These are phyloP conservation scores for Pneumocystis carinii DNA, from an alignment of 1,139 yeast species.

Conservation along the genomic window DNA sequence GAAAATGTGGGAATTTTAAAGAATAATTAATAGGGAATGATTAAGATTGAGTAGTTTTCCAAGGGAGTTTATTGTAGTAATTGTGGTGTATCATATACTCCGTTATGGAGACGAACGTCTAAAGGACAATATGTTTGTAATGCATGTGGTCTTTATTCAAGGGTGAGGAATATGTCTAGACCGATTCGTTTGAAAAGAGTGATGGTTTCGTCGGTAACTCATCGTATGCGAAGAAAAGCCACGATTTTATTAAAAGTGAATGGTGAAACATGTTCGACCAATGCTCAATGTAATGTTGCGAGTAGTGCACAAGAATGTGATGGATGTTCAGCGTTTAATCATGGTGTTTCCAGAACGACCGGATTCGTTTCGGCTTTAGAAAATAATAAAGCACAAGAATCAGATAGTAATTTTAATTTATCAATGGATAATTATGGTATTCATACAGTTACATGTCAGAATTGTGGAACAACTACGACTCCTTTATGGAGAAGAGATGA, in stretches of 20 bases:
- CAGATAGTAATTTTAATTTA: not conserved
- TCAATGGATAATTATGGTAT: constrained; percentile 1
- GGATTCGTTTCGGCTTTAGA: not conserved
- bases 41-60: not conserved
- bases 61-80: constrained; percentile 32
- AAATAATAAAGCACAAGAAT: not conserved
- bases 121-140: constrained; percentile 47
- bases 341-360: constrained; percentile 7
- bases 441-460: constrained; percentile 19
- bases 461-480: constrained; percentile 71
- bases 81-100: constrained; percentile 55
- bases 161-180: constrained; percentile 30
- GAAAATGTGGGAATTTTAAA: not conserved
- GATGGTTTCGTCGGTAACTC: constrained; percentile 16
- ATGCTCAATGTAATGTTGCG: constrained; percentile 8
- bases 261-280: not conserved
- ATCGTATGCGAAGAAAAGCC: not conserved
- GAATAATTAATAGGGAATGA: no score
- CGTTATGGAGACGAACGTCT: constrained; percentile 56
- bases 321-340: constrained; percentile 12
- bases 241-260: not conserved
- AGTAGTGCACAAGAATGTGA: constrained; percentile 10
- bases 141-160: constrained; percentile 47
- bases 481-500: constrained; percentile 82
- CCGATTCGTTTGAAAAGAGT: constrained; percentile 25